Conservation (phyloP, 805 yeast species). For the Candida sithepensis region DNA sequence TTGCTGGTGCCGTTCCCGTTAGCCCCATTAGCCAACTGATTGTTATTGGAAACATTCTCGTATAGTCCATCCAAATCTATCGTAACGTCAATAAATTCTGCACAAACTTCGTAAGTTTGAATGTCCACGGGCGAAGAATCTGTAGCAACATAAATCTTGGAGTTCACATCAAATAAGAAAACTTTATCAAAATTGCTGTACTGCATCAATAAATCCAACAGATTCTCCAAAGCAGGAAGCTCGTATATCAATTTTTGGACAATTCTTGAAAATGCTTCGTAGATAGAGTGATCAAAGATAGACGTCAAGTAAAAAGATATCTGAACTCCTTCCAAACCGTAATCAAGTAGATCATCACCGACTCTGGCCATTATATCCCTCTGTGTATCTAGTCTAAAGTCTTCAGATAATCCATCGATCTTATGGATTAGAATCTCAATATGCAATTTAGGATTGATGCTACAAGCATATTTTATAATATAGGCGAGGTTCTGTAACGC, state of each 20-base stretch:
- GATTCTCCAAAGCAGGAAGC: slow-evolving; percentile 79
- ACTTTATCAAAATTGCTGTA: slow-evolving; percentile 91
- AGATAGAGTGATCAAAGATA: slow-evolving; percentile 91
- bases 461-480: slow-evolving; percentile 83
- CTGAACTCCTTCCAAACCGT: slow-evolving; percentile 88
- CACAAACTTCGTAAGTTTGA: slow-evolving; percentile 93
- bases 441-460: slow-evolving; percentile 78
- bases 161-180: slow-evolving; percentile 84
- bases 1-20: not conserved
- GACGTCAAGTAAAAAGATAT: slow-evolving; percentile 89
- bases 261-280: slow-evolving; percentile 91
- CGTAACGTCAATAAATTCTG: slow-evolving; percentile 93
- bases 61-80: slow-evolving; percentile 80
- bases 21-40: slow-evolving; percentile 1
- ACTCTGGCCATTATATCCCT: slow-evolving; percentile 95
- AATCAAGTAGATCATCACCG: slow-evolving; percentile 85
- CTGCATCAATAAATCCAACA: slow-evolving; percentile 83
- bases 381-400: slow-evolving; percentile 89
- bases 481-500: slow-evolving; percentile 86
- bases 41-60: slow-evolving; percentile 24
- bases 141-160: slow-evolving; percentile 93
- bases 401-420: slow-evolving; percentile 93
- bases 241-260: slow-evolving; percentile 90
- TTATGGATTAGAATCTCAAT: slow-evolving; percentile 94
- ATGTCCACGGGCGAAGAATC: slow-evolving; percentile 95